Conservation (phyloP, 768 basidiomycete species). For the Chalciporus chontae region DNA sequence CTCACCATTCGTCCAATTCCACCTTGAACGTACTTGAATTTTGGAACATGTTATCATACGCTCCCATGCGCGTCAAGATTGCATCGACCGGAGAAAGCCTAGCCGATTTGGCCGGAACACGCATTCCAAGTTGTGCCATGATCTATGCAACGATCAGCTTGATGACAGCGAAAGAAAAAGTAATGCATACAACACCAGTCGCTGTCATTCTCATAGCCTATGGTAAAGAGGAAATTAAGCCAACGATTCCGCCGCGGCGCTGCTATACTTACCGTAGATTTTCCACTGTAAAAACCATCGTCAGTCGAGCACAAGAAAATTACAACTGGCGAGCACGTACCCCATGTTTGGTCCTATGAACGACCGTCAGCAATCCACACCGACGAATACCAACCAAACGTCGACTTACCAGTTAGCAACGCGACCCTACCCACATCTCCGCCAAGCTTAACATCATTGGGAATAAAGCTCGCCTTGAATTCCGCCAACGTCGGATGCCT, state of each 20-base stretch:
- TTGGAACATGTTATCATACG: constrained; percentile 96
- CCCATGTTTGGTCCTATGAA: constrained; percentile 80
- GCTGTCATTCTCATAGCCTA: constrained; percentile 95
- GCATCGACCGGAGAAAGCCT: constrained; percentile 88
- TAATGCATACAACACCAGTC: constrained; percentile 67
- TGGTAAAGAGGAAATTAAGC: not conserved
- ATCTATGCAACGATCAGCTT: constrained; percentile 42
- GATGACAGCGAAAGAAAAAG: not conserved
- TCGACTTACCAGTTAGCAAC: constrained; percentile 72
- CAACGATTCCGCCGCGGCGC: not conserved
- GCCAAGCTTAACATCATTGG: constrained; percentile 89
- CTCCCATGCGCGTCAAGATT: constrained; percentile 97
- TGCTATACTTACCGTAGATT: constrained; percentile 56
- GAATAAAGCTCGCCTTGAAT: constrained; percentile 80
- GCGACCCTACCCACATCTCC: constrained; percentile 71
- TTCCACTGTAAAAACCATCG: constrained; percentile 47
- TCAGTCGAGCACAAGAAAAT: not conserved
- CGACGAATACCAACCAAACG: not conserved
- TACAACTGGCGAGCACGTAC: constrained; percentile 39
- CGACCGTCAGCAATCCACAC: not conserved
- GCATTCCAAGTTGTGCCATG: constrained; percentile 95
- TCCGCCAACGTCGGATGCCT: constrained; percentile 81
- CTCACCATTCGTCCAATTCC: constrained; percentile 93
- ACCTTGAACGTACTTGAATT: constrained; percentile 97
- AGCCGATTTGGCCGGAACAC: constrained; percentile 82